These are phyloP conservation scores for Fonsecaea nubica DNA, from an alignment of 2,329 filamentous ascomycete genomes.

Conservation along the genomic window DNA sequence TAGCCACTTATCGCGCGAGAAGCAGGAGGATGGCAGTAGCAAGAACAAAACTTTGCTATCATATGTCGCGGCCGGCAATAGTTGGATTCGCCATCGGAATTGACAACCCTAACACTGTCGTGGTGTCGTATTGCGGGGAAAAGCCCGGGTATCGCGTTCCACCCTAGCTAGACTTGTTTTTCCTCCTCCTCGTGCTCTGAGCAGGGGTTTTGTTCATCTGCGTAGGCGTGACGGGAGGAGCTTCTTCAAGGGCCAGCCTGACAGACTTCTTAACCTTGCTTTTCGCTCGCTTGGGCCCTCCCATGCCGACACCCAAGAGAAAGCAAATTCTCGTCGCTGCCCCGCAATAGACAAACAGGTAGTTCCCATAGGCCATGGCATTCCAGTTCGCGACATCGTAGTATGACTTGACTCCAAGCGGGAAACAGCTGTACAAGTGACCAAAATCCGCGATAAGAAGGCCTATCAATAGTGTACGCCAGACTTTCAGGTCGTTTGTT, in stretches of 20 bases:
- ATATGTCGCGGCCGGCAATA: not conserved
- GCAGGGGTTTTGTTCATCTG: slow-evolving; percentile 35
- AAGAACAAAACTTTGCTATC: not conserved
- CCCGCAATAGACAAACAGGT: slow-evolving; percentile 73
- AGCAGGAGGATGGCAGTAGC: not conserved
- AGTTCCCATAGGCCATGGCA: slow-evolving; percentile 70
- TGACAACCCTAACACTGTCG: not conserved
- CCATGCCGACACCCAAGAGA: slow-evolving; percentile 61
- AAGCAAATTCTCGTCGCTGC: slow-evolving; percentile 67
- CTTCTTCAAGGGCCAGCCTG: slow-evolving; percentile 22
- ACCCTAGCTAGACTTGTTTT: slow-evolving; percentile 29
- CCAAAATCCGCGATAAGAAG: slow-evolving; percentile 78
- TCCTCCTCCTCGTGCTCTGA: slow-evolving; percentile 34
- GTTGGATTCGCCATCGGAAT: not conserved
- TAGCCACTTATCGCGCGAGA: not conserved
- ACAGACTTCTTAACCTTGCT: slow-evolving; percentile 31
- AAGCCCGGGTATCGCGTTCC: not conserved
- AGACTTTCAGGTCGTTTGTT: slow-evolving; percentile 72
- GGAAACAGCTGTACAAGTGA: slow-evolving; percentile 71
- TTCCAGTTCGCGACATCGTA: slow-evolving; percentile 70
- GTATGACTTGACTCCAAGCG: slow-evolving; percentile 67
- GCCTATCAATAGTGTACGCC: slow-evolving; percentile 70
- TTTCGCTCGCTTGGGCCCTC: slow-evolving; percentile 26
- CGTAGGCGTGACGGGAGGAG: slow-evolving; percentile 29
- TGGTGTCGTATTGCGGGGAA: not conserved